phyloP scores from a whole-genome alignment of 768 basidiomycete genomes.

The Heimioporus sp. region DNA sequence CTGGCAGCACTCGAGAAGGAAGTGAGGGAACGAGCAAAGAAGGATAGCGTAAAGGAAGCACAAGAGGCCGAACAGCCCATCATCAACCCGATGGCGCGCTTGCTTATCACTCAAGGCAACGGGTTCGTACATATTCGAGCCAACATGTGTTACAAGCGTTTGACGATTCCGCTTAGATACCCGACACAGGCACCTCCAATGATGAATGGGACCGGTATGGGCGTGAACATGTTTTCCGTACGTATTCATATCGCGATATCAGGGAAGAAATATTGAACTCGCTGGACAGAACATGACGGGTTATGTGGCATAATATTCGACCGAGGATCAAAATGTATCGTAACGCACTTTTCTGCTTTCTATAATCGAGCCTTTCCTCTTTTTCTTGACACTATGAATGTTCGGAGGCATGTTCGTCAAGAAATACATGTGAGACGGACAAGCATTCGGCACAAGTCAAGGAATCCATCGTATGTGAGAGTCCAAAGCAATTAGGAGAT shows the following conservation, averaged over 20 bases:
- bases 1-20: conserved; percentile 82
- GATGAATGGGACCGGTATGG: conserved; percentile 51
- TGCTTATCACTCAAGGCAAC: conserved; percentile 76
- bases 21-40: conserved; percentile 82
- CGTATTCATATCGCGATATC: conserved; percentile 24
- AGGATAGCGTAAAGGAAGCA: conserved; percentile 86
- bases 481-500: conserved; percentile 19
- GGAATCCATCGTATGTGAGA: neutral
- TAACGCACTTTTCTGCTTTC: conserved; percentile 23
- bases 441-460: neutral
- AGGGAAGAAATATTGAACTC: conserved; percentile 5
- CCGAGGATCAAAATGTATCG: conserved; percentile 19
- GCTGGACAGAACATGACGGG: conserved; percentile 58
- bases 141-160: neutral
- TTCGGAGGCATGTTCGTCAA: conserved; percentile 5
- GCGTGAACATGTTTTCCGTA: conserved; percentile 57
- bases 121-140: conserved; percentile 34
- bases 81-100: conserved; percentile 71
- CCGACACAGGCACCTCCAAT: conserved; percentile 60
- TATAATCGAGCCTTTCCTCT: conserved; percentile 23
- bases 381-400: neutral
- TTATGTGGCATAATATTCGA: conserved; percentile 36
- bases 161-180: conserved; percentile 41
- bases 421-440: conserved; percentile 10
- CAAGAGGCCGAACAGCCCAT: conserved; percentile 84